Conservation (phyloP, 2,329 filamentous ascomycete species). For the Botrytis cinerea region DNA sequence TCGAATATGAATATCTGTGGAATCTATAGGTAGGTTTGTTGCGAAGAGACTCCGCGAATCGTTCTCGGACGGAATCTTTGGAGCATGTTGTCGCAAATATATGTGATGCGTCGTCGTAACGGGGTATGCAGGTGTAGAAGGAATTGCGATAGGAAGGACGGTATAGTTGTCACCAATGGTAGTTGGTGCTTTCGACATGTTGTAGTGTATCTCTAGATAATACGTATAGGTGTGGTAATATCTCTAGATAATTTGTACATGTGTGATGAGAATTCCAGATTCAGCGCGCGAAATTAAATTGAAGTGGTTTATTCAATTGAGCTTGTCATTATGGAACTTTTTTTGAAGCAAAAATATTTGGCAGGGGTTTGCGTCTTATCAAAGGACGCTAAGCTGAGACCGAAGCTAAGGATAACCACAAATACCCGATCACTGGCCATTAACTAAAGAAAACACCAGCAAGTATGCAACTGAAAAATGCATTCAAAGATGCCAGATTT, state of each 20-base stretch:
- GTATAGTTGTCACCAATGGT: slow-evolving; percentile 35
- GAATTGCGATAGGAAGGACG: slow-evolving; percentile 39
- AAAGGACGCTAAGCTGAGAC: slow-evolving; percentile 29
- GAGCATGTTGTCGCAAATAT: slow-evolving; percentile 81
- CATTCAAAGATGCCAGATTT: slow-evolving; percentile 6
- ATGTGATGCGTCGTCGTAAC: slow-evolving; percentile 73
- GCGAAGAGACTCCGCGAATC: slow-evolving; percentile 82
- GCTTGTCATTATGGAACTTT: slow-evolving; percentile 24
- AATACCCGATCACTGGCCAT: slow-evolving; percentile 17
- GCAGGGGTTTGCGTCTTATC: slow-evolving; percentile 37
- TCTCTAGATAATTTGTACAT: background rate
- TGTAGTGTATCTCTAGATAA: slow-evolving; percentile 2
- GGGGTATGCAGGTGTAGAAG: slow-evolving; percentile 58
- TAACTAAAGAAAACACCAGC: slow-evolving; percentile 14
- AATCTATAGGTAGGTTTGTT: slow-evolving; percentile 86
- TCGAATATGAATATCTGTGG: slow-evolving; percentile 75
- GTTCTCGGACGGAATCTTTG: slow-evolving; percentile 72
- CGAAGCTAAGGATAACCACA: slow-evolving; percentile 15
- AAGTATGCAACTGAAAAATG: background rate
- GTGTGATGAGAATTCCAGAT: background rate
- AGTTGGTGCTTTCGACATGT: slow-evolving; percentile 32
- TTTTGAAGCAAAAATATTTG: slow-evolving; percentile 27
- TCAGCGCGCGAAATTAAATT: background rate
- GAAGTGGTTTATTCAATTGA: slow-evolving; percentile 9
- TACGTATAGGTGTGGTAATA: background rate